Percentiles rank a stretch among this genome's conserved stretches.
These are phyloP conservation scores for Clitopilus hobsonii DNA, from an alignment of 768 basidiomycete genomes.

Conservation along the genomic window DNA sequence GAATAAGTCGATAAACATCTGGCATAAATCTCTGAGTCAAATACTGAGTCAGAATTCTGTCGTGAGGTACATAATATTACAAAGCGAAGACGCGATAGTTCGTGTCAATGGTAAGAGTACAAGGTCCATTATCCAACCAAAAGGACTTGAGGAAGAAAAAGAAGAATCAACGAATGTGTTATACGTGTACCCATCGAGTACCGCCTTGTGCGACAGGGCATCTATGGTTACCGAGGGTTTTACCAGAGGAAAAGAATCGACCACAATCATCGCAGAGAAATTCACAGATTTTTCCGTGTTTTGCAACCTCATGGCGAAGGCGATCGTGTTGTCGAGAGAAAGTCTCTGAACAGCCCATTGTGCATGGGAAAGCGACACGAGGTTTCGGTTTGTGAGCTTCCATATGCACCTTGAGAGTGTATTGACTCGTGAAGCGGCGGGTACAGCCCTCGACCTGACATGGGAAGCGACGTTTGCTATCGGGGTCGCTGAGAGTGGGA, in stretches of 20 bases:
- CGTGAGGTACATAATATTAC: not conserved
- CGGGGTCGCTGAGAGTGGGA: slow-evolving; percentile 26
- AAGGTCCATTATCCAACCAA: not conserved
- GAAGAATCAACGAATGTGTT: no score
- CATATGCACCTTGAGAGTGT: slow-evolving; percentile 52
- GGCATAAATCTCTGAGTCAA: not conserved
- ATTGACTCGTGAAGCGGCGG: slow-evolving; percentile 48
- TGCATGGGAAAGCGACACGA: slow-evolving; percentile 43
- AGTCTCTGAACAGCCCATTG: slow-evolving; percentile 47
- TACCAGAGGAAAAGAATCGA: slow-evolving; percentile 48
- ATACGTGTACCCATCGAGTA: slow-evolving; percentile 42
- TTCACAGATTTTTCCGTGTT: slow-evolving; percentile 54
- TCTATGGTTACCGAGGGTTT: slow-evolving; percentile 51
- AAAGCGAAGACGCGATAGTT: not conserved
- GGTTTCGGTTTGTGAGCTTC: slow-evolving; percentile 51
- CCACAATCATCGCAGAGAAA: slow-evolving; percentile 47
- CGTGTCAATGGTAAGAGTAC: not conserved
- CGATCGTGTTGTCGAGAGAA: slow-evolving; percentile 56
- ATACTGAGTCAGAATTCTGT: not conserved
- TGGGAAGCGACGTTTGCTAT: slow-evolving; percentile 39
- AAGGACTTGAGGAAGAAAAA: not conserved
- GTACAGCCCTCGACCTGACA: slow-evolving; percentile 43
- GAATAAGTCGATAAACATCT: not conserved
- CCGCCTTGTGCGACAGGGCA: slow-evolving; percentile 47
- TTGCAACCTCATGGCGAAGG: slow-evolving; percentile 53